Base-by-base conservation (phyloP, 768 basidiomycete genomes). In the Rhizopogon vulgaris region DNA sequence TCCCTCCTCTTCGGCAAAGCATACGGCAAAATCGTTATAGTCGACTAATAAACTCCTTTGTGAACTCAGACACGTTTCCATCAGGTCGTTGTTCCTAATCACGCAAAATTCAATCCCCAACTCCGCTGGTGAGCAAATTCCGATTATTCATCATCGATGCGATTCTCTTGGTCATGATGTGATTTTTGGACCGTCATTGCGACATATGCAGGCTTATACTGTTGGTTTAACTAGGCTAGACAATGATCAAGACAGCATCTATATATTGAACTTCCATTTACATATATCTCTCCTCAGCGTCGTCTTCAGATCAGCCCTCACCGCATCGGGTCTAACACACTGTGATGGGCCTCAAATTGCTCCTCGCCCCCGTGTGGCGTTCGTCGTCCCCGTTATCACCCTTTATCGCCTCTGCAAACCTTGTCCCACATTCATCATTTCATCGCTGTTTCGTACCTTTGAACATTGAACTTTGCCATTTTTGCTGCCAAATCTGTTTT, bases 261-360 rank as follows among this genome's bases (percentile, higher is more conserved):
- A n/a, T 48, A 49, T 52, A 49, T 56, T 42, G 51, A 45, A 53
- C 66, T 67, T 68, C 65, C 42, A 59, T 52, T 67, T 69, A 67
- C 65, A 67, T 69, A 64, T 59, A 54, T 18, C 45, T 46, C 24
- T 53, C 50, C 54, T 56, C 54, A 62, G 54, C 51, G 8, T 30
- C 28, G 8, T 10, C 28, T 30, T 28, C 41, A 25, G 24, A 30
- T 30, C 28, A 30, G 28, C 22, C 22, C 24, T 41, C 22, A 25
- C 40, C 41, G 25, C 25, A 46, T 63, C 61, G 66, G 67, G 55
- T 56, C 63, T 63, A 69, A 45, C 59, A 57, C 61, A 60, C n/a
- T n/a, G n/a, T n/a, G n/a, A n/a, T n/a, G n/a, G n/a, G n/a, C n/a
- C n/a, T n/a, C n/a, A n/a, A n/a, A n/a, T 52, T 62, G 41, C 42